Evolutionary conservation across 2,329 filamentous ascomycete species (phyloP), one percentile per base, ranked within the genome.

Genomic region (Knoxdaviesia proteae): DNA sequence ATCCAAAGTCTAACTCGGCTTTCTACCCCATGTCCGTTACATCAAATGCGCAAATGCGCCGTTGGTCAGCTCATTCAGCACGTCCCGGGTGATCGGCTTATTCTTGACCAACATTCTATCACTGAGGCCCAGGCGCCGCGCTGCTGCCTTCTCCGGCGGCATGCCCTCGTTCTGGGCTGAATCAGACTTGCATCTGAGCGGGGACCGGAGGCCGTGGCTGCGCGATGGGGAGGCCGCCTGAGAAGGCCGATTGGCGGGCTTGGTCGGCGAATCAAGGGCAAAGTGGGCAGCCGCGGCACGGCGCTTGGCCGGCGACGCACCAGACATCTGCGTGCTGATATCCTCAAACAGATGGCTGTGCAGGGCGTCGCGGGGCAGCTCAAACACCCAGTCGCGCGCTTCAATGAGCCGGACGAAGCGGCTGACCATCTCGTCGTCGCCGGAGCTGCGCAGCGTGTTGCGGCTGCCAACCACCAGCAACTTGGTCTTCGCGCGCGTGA

Each of bases 401-500:
- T 87, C 80, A 65, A 94, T 88, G 36, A 96, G 60, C 3, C 63
- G 60, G 6, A 96, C 69, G 53, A 96, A 84, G 29, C 70, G 69
- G 34, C 71, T 71, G 9, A 98, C 66, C 60, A 96, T 77, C 50
- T 86, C 81, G 49, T 83, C 77, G 31, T 63, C 62, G n/a, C 65
- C 77, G 42, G 79, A 69, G 7, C 74, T 65, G 67, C 80, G 84
- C 3, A 98, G 63, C 1, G 90, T 98, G 44, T 66, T 68, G 53
- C 74, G 73, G 57, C 83, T 92, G 7, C 90, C 90, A 0, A 98
- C 60, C 8, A 98, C 80, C 1, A 98, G 67, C 34, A 98, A 63
- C 62, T 98, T 98, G 0, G 81, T 90, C 56, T 87, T 83, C 29
- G 90, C 90, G 32, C 90, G 70, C 4, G 90, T 98, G 49, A 98